Percentiles rank a stretch among this genome's conserved stretches.
These are phyloP conservation scores for Acacia concinna DNA, from an alignment of 331 rosid species.

Conservation along the genomic window DNA sequence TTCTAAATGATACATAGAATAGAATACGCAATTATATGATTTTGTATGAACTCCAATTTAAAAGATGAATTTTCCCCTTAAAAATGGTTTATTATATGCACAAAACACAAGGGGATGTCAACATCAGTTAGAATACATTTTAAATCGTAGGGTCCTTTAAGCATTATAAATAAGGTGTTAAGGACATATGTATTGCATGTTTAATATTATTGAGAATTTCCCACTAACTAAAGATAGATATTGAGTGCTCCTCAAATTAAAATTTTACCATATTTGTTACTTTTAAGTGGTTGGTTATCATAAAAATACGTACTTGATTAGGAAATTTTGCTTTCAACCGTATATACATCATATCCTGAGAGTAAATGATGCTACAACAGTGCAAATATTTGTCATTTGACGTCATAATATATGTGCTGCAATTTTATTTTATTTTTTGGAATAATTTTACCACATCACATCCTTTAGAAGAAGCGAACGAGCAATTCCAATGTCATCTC, in stretches of 20 bases:
- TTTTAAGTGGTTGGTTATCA: neutral
- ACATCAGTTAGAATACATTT: neutral
- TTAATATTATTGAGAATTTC: neutral
- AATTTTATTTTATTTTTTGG: neutral
- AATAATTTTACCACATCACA: neutral
- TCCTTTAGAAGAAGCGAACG: neutral
- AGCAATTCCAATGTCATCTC: neutral
- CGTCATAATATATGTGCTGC: neutral
- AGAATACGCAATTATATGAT: neutral
- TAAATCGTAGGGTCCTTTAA: neutral
- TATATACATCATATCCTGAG: neutral
- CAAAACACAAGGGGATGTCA: neutral
- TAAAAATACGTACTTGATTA: neutral
- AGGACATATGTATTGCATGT: neutral
- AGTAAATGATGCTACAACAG: neutral
- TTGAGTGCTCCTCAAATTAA: neutral
- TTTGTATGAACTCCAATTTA: neutral
- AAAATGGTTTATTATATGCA: neutral
- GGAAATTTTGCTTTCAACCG: neutral
- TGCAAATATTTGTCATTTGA: neutral
- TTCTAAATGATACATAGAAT: neutral
- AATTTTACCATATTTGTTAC: neutral
- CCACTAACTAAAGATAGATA: conserved; percentile 1
- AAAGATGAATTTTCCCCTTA: neutral
- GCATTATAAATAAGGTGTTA: neutral